Evolutionary conservation across 108 stramenopile species (phyloP).

Genomic region (Conticribra guillardii): DNA sequence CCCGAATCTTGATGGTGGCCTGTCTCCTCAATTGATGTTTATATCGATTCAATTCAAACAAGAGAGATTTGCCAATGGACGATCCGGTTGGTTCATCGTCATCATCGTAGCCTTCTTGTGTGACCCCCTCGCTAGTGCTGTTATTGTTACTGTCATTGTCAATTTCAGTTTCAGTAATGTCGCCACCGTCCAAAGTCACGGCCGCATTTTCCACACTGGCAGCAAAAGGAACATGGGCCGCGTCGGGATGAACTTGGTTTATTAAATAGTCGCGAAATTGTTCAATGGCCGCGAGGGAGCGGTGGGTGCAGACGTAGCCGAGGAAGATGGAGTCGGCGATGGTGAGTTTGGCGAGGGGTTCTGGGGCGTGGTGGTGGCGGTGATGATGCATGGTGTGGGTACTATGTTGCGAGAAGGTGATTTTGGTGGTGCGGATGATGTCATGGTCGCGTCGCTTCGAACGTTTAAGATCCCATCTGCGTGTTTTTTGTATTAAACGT

Average conservation of each 20-base stretch:
- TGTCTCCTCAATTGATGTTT: slow-evolving; percentile 8
- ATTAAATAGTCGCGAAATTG: slow-evolving; percentile 28
- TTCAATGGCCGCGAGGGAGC: slow-evolving; percentile 34
- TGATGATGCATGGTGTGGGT: background rate
- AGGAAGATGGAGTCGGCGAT: slow-evolving; percentile 71
- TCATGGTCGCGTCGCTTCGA: too few species aligned
- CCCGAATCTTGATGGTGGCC: slow-evolving; percentile 19
- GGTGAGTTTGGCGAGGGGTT: slow-evolving; percentile 37
- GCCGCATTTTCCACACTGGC: slow-evolving; percentile 19
- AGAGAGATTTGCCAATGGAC: slow-evolving; percentile 33
- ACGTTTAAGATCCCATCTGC: too few species aligned
- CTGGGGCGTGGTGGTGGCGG: background rate
- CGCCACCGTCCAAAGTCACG: background rate
- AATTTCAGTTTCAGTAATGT: background rate
- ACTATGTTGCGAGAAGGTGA: too few species aligned
- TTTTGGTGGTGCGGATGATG: too few species aligned
- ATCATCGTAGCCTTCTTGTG: slow-evolving; percentile 47
- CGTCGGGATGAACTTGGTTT: slow-evolving; percentile 44
- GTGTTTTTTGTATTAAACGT: too few species aligned
- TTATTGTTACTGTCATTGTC: slow-evolving; percentile 3
- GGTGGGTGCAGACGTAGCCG: slow-evolving; percentile 48
- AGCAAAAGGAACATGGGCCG: slow-evolving; percentile 64
- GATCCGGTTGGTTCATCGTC: slow-evolving; percentile 60
- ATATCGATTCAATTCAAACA: slow-evolving; percentile 33
- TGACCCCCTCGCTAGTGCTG: background rate